phyloP scores from a whole-genome alignment of 2,329 filamentous ascomycete genomes.

The Xylariaceae sp. region DNA sequence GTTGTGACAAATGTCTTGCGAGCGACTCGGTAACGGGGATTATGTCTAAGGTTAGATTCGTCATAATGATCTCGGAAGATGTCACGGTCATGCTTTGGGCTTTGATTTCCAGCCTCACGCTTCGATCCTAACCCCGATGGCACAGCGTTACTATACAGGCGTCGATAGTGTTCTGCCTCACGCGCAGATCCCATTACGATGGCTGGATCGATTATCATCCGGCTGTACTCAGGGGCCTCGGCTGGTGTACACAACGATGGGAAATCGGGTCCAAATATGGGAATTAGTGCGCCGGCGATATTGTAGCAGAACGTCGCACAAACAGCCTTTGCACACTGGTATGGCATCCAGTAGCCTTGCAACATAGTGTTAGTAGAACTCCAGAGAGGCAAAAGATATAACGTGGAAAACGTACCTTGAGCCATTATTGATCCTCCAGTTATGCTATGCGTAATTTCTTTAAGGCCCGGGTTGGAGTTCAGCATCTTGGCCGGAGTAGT shows the following conservation, averaged over 20 bases:
- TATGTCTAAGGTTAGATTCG: conserved; percentile 16
- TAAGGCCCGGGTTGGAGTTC: conserved; percentile 72
- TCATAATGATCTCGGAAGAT: conserved; percentile 26
- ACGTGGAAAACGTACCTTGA: conserved; percentile 61
- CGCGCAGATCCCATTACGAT: conserved; percentile 51
- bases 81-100: conserved; percentile 26
- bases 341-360: conserved; percentile 95
- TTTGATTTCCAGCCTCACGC: conserved; percentile 11
- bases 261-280: conserved; percentile 84
- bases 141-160: conserved; percentile 28
- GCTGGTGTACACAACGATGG: conserved; percentile 65
- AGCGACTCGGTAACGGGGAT: conserved; percentile 22
- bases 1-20: conserved; percentile 29
- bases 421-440: conserved; percentile 87
- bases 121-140: conserved; percentile 9
- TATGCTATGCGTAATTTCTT: conserved; percentile 89
- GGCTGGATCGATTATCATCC: conserved; percentile 60
- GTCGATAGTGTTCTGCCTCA: conserved; percentile 44
- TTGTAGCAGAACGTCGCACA: conserved; percentile 85
- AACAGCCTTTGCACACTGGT: conserved; percentile 75
- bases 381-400: neutral
- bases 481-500: conserved; percentile 85
- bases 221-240: conserved; percentile 58
- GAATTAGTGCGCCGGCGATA: conserved; percentile 82
- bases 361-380: conserved; percentile 2